Percentiles rank a stretch among this genome's conserved stretches.
These are phyloP conservation scores for Usnea hakonensis DNA, from an alignment of 495 filamentous ascomycete species.

Conservation along the genomic window DNA sequence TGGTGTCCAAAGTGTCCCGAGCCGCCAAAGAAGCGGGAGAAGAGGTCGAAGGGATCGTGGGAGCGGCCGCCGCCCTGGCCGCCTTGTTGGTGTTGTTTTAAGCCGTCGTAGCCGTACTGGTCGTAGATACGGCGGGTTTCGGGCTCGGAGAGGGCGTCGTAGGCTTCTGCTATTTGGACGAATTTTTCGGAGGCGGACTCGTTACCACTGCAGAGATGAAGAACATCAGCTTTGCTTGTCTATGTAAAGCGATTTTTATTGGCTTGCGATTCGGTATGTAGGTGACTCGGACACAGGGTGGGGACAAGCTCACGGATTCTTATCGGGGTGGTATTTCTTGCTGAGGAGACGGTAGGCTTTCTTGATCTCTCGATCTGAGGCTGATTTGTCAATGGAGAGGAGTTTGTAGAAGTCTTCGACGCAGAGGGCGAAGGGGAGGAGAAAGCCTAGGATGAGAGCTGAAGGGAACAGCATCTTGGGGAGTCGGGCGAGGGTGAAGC, in stretches of 20 bases:
- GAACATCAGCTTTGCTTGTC: conserved; percentile 1
- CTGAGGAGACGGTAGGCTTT: conserved; percentile 86
- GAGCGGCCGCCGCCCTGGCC: conserved; percentile 46
- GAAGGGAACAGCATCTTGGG: conserved; percentile 20
- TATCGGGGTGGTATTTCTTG: conserved; percentile 97
- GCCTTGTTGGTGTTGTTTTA: conserved; percentile 73
- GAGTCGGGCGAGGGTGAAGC: background rate
- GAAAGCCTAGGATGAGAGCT: conserved; percentile 27
- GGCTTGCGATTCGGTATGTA: background rate
- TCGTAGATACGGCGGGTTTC: conserved; percentile 89
- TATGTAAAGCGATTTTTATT: background rate
- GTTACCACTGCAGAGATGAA: conserved; percentile 51
- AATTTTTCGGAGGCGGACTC: conserved; percentile 81
- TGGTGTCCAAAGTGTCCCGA: conserved; percentile 69
- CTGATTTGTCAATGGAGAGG: conserved; percentile 71
- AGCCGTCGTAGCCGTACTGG: conserved; percentile 85
- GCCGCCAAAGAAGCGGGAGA: conserved; percentile 95
- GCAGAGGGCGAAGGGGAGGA: conserved; percentile 47
- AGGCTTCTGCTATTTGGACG: conserved; percentile 90
- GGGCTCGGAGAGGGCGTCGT: conserved; percentile 80
- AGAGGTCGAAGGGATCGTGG: conserved; percentile 94
- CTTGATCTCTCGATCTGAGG: conserved; percentile 87
- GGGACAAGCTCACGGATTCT: conserved; percentile 73
- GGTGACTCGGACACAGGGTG: background rate
- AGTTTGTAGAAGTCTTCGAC: conserved; percentile 92